Base-by-base conservation (phyloP, 2,329 filamentous ascomycete species). In the Penicillium sclerotigenum region DNA sequence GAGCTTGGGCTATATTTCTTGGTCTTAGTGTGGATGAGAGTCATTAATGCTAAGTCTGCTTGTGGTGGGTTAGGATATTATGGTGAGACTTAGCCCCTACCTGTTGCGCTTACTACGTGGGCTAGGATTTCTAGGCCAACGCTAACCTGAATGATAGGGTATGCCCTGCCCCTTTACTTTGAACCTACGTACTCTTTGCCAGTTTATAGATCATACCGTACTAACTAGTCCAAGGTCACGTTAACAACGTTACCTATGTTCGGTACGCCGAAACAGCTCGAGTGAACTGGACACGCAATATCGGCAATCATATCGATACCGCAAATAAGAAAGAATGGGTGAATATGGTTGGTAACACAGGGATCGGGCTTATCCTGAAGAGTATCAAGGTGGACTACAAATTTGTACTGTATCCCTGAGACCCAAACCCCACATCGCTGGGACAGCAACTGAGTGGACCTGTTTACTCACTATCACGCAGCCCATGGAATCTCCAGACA, bases 231-330 rank as follows among this genome's bases (percentile, higher is more conserved):
- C 36, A 77, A 85, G 84, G 86, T 47, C 91, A 96, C 72, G 88
- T 96, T 47, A 96, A 96, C 71, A 96, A 96, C 65, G 86, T 92
- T 59, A 84, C 83, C 62, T 96, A 96, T 73, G 86, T 89, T 64
- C 83, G 88, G 59, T 96, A 90, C 71, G 91, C 91, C 34, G 92
- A 97, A 72, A 87, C 87, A 6, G 87, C 86, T 4, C 83, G 92
- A 34, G 83, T 93, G 31, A 90, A 91, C 66, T 96, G 89, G 87
- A 81, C 86, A 26, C 79, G 80, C 54, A 87, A 91, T 67, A 87
- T 90, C 63, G 88, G 85, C 5, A 75, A 80, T 2, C 75, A 84
- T 57, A 76, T 85, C 45, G 86, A 91, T 64, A 83, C 84, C 0
- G 71, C 74, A 29, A 80, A 92, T 61, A 78, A 79, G 54, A 71